Evolutionary conservation across 805 yeast genomes (phyloP).

Genomic region (Metschnikowia hibisci): DNA sequence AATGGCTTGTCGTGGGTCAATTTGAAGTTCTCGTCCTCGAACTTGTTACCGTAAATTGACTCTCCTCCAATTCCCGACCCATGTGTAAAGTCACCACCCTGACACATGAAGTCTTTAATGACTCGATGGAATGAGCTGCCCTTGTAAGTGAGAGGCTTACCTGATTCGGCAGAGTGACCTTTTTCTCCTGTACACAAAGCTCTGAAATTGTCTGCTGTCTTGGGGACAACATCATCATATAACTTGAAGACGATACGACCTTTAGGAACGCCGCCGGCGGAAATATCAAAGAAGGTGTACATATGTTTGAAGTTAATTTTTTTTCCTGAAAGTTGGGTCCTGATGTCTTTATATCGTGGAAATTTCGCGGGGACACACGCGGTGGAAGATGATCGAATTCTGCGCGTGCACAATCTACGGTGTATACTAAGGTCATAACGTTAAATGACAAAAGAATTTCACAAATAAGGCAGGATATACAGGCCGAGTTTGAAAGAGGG

Average conservation of each 20-base stretch:
- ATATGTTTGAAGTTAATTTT: neutral
- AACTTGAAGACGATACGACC: conserved; percentile 83
- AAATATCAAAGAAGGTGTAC: conserved; percentile 69
- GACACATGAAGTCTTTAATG: conserved; percentile 85
- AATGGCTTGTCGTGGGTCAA: conserved; percentile 80
- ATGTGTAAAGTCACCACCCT: conserved; percentile 77
- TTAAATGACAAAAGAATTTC: no score
- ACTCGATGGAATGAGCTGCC: conserved; percentile 92
- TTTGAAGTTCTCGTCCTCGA: conserved; percentile 85
- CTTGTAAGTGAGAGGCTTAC: conserved; percentile 69
- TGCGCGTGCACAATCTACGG: conserved; percentile 2
- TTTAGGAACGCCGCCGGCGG: conserved; percentile 61
- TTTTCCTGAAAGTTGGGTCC: neutral
- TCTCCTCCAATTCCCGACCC: conserved; percentile 94
- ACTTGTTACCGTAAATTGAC: conserved; percentile 75
- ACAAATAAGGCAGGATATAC: no score
- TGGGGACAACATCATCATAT: conserved; percentile 71
- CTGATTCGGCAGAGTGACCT: conserved; percentile 52
- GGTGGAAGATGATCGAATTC: conserved; percentile 4
- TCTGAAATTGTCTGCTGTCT: conserved; percentile 85
- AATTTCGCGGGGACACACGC: conserved; percentile 4
- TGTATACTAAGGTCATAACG: neutral
- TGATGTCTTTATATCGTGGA: neutral
- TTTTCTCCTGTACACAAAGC: conserved; percentile 88
- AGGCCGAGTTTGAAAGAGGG: no score